Evolutionary conservation across 768 basidiomycete genomes (phyloP), one percentile per base, ranked within the genome.

Genomic region (Mycena rebaudengoi): DNA sequence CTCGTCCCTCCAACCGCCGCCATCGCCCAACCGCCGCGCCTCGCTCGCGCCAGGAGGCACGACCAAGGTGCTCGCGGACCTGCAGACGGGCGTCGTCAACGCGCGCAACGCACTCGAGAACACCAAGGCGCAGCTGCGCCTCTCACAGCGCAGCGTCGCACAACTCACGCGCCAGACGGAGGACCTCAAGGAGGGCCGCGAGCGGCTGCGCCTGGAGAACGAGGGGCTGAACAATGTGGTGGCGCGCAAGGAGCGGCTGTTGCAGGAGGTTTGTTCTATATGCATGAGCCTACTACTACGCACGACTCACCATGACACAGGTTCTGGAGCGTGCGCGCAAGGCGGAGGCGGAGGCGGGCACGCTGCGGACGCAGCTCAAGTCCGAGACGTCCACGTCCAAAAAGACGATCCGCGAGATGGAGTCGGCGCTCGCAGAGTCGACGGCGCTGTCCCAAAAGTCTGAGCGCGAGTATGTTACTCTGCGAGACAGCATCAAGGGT

Each of bases 171-270:
- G 94, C 43, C 92, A 92, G 76, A 91, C 90, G 25, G 95, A 96
- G 74, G 95, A 96, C 74, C 74, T 95, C 73, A 95, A 95, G 74
- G 95, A 96, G 74, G 90, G 87, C 3, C 83, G 94, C 66, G 95
- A 96, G 75, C 81, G 95, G 48, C 76, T 95, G 65, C 77, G 93
- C 59, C 72, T 94, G 50, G 95, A 96, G 77, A 96, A 94, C 69
- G 95, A 96, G 72, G 91, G 91, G 3, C 75, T 96, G 68, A 94
- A 94, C 70, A 93, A 94, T 65, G 94, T 95, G 18, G 91, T 96
- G 23, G 87, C 92, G 28, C 82, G 95, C 62, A 96, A 96, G 74
- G 95, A 96, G 77, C 83, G 95, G 65, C 69, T 95, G 56, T 76
- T 95, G 64, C 95, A 96, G 77, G 95, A 96, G 82, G 91, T 92